These are phyloP conservation scores for Leccinum longicurvipes DNA, from an alignment of 768 basidiomycete species.

Conservation along the genomic window DNA sequence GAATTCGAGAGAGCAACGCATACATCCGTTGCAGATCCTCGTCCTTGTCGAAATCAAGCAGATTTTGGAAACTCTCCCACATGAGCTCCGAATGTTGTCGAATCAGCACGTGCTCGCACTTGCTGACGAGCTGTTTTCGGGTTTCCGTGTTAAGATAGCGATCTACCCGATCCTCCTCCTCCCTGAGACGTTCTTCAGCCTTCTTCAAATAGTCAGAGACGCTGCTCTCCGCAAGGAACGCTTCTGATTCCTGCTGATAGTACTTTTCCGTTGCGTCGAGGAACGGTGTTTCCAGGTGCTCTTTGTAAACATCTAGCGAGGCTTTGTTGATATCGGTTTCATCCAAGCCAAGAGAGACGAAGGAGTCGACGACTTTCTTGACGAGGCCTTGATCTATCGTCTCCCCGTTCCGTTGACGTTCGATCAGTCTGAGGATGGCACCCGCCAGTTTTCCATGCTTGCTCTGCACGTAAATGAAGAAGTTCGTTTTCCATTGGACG, in stretches of 20 bases:
- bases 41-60: slow-evolving; percentile 91
- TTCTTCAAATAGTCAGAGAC: slow-evolving; percentile 95
- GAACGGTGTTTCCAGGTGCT: slow-evolving; percentile 88
- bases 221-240: slow-evolving; percentile 83
- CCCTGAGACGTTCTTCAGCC: slow-evolving; percentile 86
- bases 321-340: slow-evolving; percentile 89
- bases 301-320: slow-evolving; percentile 89
- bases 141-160: slow-evolving; percentile 89
- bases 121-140: slow-evolving; percentile 71
- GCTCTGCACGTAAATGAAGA: slow-evolving; percentile 85
- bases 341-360: slow-evolving; percentile 92
- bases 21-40: slow-evolving; percentile 97
- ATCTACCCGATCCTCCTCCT: slow-evolving; percentile 95
- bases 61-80: slow-evolving; percentile 89
- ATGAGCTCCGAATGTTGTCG: slow-evolving; percentile 78
- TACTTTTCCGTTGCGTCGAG: slow-evolving; percentile 84
- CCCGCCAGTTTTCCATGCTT: slow-evolving; percentile 79
- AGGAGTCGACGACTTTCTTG: slow-evolving; percentile 93
- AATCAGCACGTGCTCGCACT: slow-evolving; percentile 92
- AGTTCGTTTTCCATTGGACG: slow-evolving; percentile 91
- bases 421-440: slow-evolving; percentile 86
- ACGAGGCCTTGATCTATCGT: slow-evolving; percentile 89
- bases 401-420: slow-evolving; percentile 92
- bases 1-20: slow-evolving; percentile 83
- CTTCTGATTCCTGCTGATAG: slow-evolving; percentile 88